A percentile compares a stretch with the other conserved stretches of the same genome.
phyloP scores from a whole-genome alignment of 345 rosid species.

The Combretum micranthum region DNA sequence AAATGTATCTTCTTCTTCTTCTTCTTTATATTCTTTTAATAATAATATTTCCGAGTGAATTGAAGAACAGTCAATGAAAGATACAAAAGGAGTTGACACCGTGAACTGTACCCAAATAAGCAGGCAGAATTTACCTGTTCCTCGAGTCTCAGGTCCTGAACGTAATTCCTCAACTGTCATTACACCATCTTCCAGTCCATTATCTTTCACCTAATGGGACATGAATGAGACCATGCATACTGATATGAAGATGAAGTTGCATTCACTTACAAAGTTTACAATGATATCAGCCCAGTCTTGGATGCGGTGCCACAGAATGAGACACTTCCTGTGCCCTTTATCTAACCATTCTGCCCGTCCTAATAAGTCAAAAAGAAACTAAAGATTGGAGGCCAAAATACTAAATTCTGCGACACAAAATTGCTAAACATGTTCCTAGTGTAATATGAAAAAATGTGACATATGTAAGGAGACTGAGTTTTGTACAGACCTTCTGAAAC shows the following conservation, averaged over 20 bases:
- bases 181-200: constrained; percentile 83
- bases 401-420: constrained; percentile 5
- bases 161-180: constrained; percentile 89
- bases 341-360: constrained; percentile 98
- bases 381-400: not conserved
- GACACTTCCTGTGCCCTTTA: constrained; percentile 86
- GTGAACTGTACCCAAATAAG: not conserved
- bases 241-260: constrained; percentile 5
- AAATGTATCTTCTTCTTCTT: not conserved
- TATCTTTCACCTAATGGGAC: constrained; percentile 56
- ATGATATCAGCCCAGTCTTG: constrained; percentile 94
- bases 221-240: not conserved
- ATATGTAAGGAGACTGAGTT: not conserved
- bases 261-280: constrained; percentile 61
- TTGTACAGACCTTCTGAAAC: constrained; percentile 63
- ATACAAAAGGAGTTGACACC: not conserved
- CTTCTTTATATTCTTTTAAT: too few relatives aligned
- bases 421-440: constrained; percentile 1
- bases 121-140: constrained; percentile 56
- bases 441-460: constrained; percentile 1
- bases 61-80: not conserved
- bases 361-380: constrained; percentile 16
- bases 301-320: constrained; percentile 84
- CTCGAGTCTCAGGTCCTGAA: constrained; percentile 72
- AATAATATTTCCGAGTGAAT: too few relatives aligned